Base-by-base conservation (phyloP, 1,284 basidiomycete genomes). In the Boletus hoseneyae region DNA sequence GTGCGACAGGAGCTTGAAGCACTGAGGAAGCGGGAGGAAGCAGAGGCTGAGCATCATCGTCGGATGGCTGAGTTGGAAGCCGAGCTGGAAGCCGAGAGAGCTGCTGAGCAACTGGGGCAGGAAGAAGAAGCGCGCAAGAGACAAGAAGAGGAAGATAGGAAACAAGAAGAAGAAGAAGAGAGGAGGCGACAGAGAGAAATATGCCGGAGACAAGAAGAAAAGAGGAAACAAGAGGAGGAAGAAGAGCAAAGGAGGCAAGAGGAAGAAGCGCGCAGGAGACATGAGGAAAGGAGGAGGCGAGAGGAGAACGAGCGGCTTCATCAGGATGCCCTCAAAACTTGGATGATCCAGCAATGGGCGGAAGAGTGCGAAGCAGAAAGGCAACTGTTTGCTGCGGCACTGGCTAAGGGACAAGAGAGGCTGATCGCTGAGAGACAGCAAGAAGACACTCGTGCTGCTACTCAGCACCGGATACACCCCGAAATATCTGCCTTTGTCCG, bases 391-490 rank as follows among this genome's bases (percentile, higher is more conserved):
- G 18, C 11, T 6, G n/a, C 9, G 15, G 21, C 40, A 27, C 27
- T 27, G 27, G 27, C 27, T 5, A 2, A 30, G 18, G 33, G 47
- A 25, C 51, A 6, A 27, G 39, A 34, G 23, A 29, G 1, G 13
- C 13, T 42, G 25, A 9, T 41, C 5, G 36, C 34, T n/a, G 54
- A 45, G 27, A 42, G 36, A 41, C 27, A 2, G 33, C 33, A n/a
- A 25, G 42, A 50, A 27, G 39, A 54, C 1, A 15, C 23, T 32
- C 37, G 34, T 47, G 45, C 32, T n/a, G 35, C 12, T n/a, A 60
- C 71, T 30, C 83, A 86, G 53, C 83, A 86, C 58, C 77, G 83
- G 10, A 86, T 85, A 83, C 72, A 82, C 0, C 83, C 83, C 0
- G 80, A 85, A 52, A 85, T 85, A 7, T 82, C 83, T 6, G 55